A percentile compares a stretch with the other conserved stretches of the same genome.
phyloP scores from a whole-genome alignment of 495 filamentous ascomycete species.

The Tuber indicum region DNA sequence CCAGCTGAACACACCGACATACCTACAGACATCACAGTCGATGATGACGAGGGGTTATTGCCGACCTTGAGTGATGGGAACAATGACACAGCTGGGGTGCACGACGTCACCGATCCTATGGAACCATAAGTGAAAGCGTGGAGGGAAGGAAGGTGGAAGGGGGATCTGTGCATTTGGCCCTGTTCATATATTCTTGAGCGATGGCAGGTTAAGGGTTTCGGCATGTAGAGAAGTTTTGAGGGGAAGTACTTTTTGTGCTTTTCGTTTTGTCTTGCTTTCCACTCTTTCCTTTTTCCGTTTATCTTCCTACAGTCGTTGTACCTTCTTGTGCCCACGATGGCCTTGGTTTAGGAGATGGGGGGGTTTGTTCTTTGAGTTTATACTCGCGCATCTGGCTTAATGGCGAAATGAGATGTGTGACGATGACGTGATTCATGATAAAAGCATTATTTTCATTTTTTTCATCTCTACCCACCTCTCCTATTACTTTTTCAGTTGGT shows the following conservation, averaged over 20 bases:
- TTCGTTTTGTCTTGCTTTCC: background rate
- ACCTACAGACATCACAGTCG: background rate
- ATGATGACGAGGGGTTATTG: background rate
- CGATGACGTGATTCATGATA: constrained; percentile 1
- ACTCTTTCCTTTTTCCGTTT: background rate
- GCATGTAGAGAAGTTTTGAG: background rate
- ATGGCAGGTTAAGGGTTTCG: background rate
- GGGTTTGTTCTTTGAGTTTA: background rate
- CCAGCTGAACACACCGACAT: background rate
- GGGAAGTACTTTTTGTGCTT: background rate
- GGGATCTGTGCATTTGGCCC: background rate
- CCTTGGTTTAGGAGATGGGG: background rate
- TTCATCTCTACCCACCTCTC: background rate
- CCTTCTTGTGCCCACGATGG: background rate
- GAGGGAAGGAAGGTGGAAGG: background rate
- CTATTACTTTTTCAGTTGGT: background rate
- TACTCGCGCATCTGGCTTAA: constrained; percentile 1
- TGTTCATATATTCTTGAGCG: background rate
- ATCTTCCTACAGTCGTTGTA: background rate
- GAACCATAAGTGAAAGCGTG: background rate
- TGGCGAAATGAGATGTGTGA: background rate
- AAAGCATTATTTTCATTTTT: background rate
- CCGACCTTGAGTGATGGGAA: background rate
- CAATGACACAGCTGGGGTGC: background rate
- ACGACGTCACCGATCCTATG: background rate